Evolutionary conservation across 2,329 filamentous ascomycete species (phyloP).

Genomic region (Berkeleyomyces rouxiae): DNA sequence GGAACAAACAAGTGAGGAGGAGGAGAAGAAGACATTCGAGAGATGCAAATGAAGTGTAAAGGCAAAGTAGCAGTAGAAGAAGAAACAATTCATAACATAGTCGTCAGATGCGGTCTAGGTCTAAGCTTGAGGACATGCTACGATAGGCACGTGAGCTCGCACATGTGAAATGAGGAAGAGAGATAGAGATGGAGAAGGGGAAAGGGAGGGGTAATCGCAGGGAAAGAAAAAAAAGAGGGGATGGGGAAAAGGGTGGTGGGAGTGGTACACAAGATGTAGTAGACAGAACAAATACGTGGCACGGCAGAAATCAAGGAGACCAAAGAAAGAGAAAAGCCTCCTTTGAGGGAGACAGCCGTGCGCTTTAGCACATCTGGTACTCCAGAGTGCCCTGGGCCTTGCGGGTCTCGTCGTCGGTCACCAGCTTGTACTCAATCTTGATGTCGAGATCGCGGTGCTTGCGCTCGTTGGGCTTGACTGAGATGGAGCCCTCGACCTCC

Average conservation of each 20-base stretch:
- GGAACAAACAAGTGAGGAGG: background rate
- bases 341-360: background rate
- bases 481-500: slow-evolving; percentile 53
- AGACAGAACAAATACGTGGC: slow-evolving; percentile 2
- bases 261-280: background rate
- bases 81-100: background rate
- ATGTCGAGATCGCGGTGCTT: slow-evolving; percentile 94
- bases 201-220: no score
- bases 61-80: background rate
- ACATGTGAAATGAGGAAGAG: background rate
- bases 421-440: slow-evolving; percentile 63
- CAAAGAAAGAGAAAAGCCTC: background rate
- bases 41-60: background rate
- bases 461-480: slow-evolving; percentile 79
- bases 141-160: background rate
- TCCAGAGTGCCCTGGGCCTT: slow-evolving; percentile 50
- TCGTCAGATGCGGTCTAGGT: background rate
- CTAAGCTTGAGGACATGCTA: background rate
- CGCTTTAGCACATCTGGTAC: slow-evolving; percentile 59
- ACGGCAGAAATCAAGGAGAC: background rate
- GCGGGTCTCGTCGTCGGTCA: slow-evolving; percentile 57
- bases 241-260: background rate
- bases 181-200: background rate
- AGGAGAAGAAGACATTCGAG: background rate
- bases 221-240: background rate